A percentile compares a stretch with the other conserved stretches of the same genome.
Evolutionary conservation across 441 rosid genomes (phyloP).

Genomic region (Mallotus japonicus): DNA sequence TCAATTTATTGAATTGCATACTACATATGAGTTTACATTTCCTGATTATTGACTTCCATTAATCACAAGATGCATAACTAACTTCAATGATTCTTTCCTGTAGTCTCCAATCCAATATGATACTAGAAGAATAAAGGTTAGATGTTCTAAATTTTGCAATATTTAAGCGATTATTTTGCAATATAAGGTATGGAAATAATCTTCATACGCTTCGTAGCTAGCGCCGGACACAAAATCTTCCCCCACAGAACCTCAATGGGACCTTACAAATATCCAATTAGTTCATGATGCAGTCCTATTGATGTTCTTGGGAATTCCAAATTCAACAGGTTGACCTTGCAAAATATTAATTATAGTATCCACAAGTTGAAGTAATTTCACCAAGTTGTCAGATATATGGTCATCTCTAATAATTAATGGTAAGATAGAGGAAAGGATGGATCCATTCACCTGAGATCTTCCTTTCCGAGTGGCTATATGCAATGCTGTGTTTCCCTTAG

Average conservation of each 20-base stretch:
- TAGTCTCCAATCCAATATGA: no score
- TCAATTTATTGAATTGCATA: not conserved
- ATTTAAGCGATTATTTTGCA: no score
- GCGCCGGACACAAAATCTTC: no score
- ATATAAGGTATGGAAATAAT: no score
- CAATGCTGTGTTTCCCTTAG: constrained; percentile 75
- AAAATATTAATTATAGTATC: not conserved
- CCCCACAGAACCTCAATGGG: no score
- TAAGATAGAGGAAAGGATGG: not conserved
- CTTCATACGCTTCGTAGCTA: no score
- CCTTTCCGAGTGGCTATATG: constrained; percentile 87
- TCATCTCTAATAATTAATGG: no score
- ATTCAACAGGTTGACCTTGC: not conserved
- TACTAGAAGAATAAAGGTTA: no score
- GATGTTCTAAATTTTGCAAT: no score
- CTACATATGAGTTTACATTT: not conserved
- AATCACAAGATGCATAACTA: no score
- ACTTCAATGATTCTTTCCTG: no score
- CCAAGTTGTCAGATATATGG: not conserved
- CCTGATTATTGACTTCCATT: not conserved
- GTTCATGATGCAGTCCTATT: not conserved
- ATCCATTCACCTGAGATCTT: constrained; percentile 50
- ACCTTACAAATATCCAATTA: no score
- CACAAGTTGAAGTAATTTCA: not conserved
- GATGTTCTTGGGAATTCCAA: not conserved